phyloP scores from a whole-genome alignment of 352 stramenopile genomes.

The Phytophthora palmivora region DNA sequence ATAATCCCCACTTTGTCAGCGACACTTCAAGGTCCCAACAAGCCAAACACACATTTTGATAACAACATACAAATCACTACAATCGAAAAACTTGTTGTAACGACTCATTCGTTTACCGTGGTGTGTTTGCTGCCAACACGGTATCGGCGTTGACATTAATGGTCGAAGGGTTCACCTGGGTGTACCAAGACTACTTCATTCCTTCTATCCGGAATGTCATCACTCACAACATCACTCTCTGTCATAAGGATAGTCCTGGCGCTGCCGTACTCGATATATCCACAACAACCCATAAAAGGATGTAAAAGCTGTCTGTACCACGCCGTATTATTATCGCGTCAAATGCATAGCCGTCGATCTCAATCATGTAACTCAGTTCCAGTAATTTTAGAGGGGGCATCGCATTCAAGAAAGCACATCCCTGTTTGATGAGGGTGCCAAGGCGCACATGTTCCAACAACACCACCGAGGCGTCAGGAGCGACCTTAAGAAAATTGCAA shows the following conservation, averaged over 20 bases:
- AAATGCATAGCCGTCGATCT: constrained; percentile 51
- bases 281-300: constrained; percentile 53
- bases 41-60: too few species aligned
- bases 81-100: too few species aligned
- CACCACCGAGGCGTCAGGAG: constrained; percentile 53
- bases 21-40: too few species aligned
- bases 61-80: too few species aligned
- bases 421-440: constrained; percentile 67
- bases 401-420: constrained; percentile 56
- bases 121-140: too few species aligned
- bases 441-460: constrained; percentile 70
- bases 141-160: too few species aligned
- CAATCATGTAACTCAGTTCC: constrained; percentile 60
- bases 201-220: not conserved
- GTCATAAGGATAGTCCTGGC: constrained; percentile 11
- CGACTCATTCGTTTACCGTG: too few species aligned
- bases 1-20: too few species aligned
- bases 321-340: constrained; percentile 40
- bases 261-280: constrained; percentile 41
- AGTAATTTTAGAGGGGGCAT: constrained; percentile 63
- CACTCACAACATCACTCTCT: constrained; percentile 4
- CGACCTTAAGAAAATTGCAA: constrained; percentile 78
- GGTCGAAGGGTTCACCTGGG: too few species aligned
- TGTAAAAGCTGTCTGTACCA: constrained; percentile 41
- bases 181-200: constrained; percentile 45